Evolutionary conservation across 2,329 filamentous ascomycete genomes (phyloP), one percentile per base, ranked within the genome.

Genomic region (Calonectria henricotiae): DNA sequence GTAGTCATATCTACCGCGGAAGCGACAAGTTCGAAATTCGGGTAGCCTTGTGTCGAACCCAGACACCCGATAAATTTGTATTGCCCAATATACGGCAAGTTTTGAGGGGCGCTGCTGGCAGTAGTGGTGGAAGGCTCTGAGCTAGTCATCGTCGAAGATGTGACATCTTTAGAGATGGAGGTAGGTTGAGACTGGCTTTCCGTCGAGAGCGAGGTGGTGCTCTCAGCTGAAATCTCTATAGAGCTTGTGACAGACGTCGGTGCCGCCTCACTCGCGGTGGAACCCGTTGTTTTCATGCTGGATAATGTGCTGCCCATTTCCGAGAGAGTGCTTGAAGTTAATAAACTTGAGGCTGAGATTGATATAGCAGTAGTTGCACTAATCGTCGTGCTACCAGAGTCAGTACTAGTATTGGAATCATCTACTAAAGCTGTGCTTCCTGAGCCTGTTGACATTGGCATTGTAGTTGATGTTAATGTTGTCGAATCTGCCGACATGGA

Each of bases 61-160:
- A 74, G 23, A 25, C 72, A 75, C 3, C 73, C 73, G 25, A 55
- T 12, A 46, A 58, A 75, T 27, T 13, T 55, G 25, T 70, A 74
- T 12, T 12, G 35, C 9, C 17, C 66, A 30, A 75, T 69, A 5
- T 9, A 15, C 30, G 68, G 37, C 13, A 68, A 44, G 17, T 73
- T 75, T n/a, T 51, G 49, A 20, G 66, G 8, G 30, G 17, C n/a
- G 13, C 11, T 6, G 15, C 58, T 35, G 1, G 62, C 37, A 5
- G 67, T 20, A 5, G 67, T 20, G 9, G n/a, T 2, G 23, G 47
- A 25, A 17, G 58, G 39, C 4, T 46, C 25, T 17, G 62, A 20
- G 32, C 54, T 43, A 20, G 44, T 25, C 3, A 5, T 62, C 13
- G 20, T 51, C 6, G 46, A 43, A 41, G 51, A 32, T 15, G 11